Evolutionary conservation across 73 alveolate genomes (phyloP).

Genomic region (Uronychia binucleata): DNA sequence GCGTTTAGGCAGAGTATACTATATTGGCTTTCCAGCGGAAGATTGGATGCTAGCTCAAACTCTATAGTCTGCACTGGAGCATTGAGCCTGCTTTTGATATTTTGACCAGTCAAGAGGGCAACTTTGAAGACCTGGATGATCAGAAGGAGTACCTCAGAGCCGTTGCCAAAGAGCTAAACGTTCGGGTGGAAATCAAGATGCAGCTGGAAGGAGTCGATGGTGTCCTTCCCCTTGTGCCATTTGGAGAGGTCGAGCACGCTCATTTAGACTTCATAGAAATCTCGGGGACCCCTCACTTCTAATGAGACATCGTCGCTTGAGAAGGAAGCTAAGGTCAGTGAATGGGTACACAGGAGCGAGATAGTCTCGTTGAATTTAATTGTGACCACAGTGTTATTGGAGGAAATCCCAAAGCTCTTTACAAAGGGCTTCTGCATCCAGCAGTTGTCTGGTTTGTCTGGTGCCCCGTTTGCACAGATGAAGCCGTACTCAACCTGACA

Average conservation of each 20-base stretch:
- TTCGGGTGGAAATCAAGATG: not conserved
- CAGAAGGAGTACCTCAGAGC: not conserved
- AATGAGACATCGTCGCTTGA: not conserved
- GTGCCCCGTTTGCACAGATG: constrained; percentile 45
- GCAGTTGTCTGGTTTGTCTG: constrained; percentile 31
- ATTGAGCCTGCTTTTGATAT: not conserved
- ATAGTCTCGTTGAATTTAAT: not conserved
- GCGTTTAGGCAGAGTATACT: not conserved
- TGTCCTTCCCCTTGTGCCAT: not conserved
- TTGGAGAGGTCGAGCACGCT: not conserved
- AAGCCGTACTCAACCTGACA: constrained; percentile 58
- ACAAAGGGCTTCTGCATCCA: not conserved
- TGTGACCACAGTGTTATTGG: not conserved
- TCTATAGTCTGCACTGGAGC: not conserved
- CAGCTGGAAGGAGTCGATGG: not conserved
- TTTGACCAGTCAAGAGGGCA: not conserved
- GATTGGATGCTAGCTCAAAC: not conserved
- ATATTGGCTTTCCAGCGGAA: not conserved
- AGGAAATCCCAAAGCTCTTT: not conserved
- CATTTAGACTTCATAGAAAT: not conserved
- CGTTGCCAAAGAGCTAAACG: not conserved
- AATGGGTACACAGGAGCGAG: not conserved
- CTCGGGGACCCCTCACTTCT: not conserved
- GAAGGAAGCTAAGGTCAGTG: not conserved
- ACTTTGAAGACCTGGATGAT: not conserved